Evolutionary conservation across 2,329 filamentous ascomycete species (phyloP).

Genomic region (Fusarium hostae): DNA sequence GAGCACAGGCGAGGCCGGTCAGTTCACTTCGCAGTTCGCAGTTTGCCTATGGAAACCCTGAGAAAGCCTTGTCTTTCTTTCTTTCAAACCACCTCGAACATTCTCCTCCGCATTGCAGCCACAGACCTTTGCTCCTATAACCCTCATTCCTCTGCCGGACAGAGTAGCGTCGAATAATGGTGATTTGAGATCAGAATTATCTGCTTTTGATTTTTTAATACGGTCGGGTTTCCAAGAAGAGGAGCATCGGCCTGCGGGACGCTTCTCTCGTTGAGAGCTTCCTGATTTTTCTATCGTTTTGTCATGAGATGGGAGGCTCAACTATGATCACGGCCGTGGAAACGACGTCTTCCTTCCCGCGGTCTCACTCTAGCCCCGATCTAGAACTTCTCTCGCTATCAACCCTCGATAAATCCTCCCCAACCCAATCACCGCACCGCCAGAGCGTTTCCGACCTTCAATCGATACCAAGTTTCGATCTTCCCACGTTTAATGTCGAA

Average conservation of each 20-base stretch:
- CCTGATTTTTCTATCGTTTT: conserved; percentile 21
- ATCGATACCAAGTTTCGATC: conserved; percentile 54
- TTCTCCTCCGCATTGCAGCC: conserved; percentile 20
- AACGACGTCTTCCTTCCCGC: conserved; percentile 46
- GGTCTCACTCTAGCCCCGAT: conserved; percentile 51
- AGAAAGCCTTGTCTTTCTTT: conserved; percentile 31
- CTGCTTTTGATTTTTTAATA: conserved; percentile 38
- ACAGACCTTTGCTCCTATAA: conserved; percentile 7
- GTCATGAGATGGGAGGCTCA: conserved; percentile 52
- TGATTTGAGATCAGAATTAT: conserved; percentile 36
- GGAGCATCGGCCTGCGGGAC: conserved; percentile 31
- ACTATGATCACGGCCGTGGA: conserved; percentile 53
- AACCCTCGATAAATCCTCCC: conserved; percentile 41
- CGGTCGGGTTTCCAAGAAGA: conserved; percentile 37
- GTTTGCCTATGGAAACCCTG: conserved; percentile 33
- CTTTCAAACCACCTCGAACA: conserved; percentile 29
- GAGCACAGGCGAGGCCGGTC: conserved; percentile 19
- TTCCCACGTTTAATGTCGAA: conserved; percentile 64
- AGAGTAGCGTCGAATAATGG: conserved; percentile 46
- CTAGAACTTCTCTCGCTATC: conserved; percentile 44
- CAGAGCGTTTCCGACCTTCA: conserved; percentile 30
- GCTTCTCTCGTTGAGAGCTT: conserved; percentile 36
- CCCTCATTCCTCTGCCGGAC: conserved; percentile 42
- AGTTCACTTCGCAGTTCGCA: conserved; percentile 15
- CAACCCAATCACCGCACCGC: conserved; percentile 35